These are phyloP conservation scores for Hymenoscyphus repandus DNA, from an alignment of 2,329 filamentous ascomycete genomes.

Conservation along the genomic window DNA sequence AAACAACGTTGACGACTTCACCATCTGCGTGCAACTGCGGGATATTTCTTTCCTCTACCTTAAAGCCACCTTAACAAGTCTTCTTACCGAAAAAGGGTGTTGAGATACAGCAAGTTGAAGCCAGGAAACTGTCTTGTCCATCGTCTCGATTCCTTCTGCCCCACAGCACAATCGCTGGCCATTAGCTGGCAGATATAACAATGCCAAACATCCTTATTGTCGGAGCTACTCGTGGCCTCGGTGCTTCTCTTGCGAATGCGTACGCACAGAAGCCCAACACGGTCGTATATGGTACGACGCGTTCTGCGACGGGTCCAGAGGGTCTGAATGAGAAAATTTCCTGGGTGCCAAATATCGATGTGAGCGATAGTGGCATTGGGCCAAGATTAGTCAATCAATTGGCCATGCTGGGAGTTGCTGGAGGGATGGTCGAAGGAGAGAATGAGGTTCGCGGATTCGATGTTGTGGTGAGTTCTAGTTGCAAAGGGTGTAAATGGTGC, in stretches of 20 bases:
- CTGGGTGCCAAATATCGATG: constrained; percentile 56
- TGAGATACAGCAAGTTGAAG: no score
- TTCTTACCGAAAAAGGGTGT: no score
- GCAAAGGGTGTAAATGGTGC: not conserved
- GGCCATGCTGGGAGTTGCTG: constrained; percentile 24
- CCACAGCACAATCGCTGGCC: no score
- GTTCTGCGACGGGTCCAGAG: constrained; percentile 41
- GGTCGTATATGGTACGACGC: constrained; percentile 55
- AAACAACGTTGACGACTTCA: no score
- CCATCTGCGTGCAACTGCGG: no score
- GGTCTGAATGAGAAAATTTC: constrained; percentile 38
- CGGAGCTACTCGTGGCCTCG: constrained; percentile 64
- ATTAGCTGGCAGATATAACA: not conserved
- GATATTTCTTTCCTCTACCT: no score
- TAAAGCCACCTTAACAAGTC: no score
- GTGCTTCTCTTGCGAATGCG: constrained; percentile 52
- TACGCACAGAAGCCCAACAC: constrained; percentile 46
- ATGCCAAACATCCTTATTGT: constrained; percentile 49
- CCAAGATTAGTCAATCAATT: constrained; percentile 43
- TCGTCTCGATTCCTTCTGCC: no score
- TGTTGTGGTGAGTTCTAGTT: constrained; percentile 38
- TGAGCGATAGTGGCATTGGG: constrained; percentile 44
- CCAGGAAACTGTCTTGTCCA: no score
- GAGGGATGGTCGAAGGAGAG: constrained; percentile 23
- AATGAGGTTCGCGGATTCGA: constrained; percentile 34